These are phyloP conservation scores for Gastrolobium bilobum DNA, from an alignment of 306 rosid species.

Conservation along the genomic window DNA sequence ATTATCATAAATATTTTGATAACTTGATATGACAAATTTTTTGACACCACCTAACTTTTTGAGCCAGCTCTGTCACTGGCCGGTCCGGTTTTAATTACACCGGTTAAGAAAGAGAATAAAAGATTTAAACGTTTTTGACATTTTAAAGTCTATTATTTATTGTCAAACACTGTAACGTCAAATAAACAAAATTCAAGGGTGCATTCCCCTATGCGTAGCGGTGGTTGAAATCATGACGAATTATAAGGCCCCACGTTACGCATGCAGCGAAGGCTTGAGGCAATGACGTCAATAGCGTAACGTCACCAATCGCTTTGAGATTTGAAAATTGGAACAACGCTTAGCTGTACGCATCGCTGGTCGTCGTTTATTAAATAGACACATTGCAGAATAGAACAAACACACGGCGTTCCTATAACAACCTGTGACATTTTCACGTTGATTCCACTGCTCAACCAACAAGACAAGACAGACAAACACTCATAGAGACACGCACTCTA, in stretches of 20 bases:
- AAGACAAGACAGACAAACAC: not conserved
- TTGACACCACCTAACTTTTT: no score
- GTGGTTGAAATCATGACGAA: not conserved
- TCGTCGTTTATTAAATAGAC: not conserved
- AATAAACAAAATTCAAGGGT: no score
- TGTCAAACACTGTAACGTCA: no score
- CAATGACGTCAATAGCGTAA: not conserved
- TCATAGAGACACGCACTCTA: not conserved
- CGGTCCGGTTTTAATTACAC: no score
- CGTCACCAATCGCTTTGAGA: not conserved
- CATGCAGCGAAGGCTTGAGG: not conserved
- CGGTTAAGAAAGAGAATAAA: no score
- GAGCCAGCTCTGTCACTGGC: no score
- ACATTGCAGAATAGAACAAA: not conserved
- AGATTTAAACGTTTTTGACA: no score
- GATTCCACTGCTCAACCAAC: conserved; percentile 1
- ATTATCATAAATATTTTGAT: no score
- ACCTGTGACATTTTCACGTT: not conserved
- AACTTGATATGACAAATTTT: no score
- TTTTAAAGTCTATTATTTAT: no score
- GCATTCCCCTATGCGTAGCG: no score
- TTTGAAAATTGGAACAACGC: not conserved
- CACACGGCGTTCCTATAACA: not conserved
- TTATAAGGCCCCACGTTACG: not conserved
- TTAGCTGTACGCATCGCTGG: not conserved